Base-by-base conservation (phyloP, 176 grass and related monocot genomes). In the Oryza glaberrima region DNA sequence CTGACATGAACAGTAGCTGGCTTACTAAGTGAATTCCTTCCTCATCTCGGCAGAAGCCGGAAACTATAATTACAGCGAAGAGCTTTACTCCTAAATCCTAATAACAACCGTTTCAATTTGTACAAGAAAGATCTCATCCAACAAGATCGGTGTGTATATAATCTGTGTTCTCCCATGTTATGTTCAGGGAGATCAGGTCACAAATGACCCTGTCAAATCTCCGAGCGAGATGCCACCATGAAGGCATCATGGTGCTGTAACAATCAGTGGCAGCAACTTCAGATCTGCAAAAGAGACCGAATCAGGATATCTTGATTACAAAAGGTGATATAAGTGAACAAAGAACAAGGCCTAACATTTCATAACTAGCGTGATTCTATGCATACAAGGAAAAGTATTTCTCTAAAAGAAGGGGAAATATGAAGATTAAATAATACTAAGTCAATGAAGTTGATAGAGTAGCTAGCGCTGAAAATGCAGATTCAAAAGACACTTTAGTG, bases 41-140 rank as follows among this genome's bases (percentile, higher is more conserved):
- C 54, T 76, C 6, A 72, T 52, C 46, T 75, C 19, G 44, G n/a
- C 77, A 76, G 48, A 49, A 5, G 26, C 65, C 40, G 51, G 6
- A 70, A 56, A 80, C 41, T 68, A 20, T 46, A 78, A 68, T 80
- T 69, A 75, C 81, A 79, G 15, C 26, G 34, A 45, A 25, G n/a
- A 76, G 28, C 49, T 70, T 70, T 85, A 15, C 63, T 84, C 46
- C 82, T 75, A 88, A 73, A 35, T 84, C 45, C 81, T 76, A 89
- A 75, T 36, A 75, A 25, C 52, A 32, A 70, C 38, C 49, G 35
- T 54, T 66, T 66, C 77, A 77, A 64, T 58, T 58, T 77, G 51
- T 85, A 75, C 81, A 84, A 47, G 46, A 28, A 38, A 30, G 16
- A 38, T 69, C 69, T 63, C 58, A 63, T 63, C 20, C 19, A 63